Evolutionary conservation across 345 rosid genomes (phyloP), one percentile per base, ranked within the genome.

Genomic region (Eucalyptus pauciflora): DNA sequence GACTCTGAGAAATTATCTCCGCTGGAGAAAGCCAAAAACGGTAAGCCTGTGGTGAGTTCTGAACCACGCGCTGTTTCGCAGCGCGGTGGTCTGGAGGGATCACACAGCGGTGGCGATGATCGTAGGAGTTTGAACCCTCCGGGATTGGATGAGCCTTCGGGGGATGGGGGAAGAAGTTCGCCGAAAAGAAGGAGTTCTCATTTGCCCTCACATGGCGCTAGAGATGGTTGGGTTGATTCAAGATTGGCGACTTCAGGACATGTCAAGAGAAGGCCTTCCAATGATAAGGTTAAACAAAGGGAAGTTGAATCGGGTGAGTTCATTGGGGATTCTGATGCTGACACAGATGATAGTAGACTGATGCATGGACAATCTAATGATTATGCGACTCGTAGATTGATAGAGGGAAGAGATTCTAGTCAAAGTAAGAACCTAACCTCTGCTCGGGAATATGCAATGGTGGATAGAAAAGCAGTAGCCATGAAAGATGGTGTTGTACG

Each of bases 61-160:
- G 93, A 93, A 8, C 88, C 86, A 2, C 87, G 89, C 86, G 50
- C 71, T 5, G 46, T 45, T 56, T 89, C 94, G 33, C 88, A 88
- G 24, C 90, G 67, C 33, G 89, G 87, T 83, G 91, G 50, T 12
- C 33, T 13, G 7, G 92, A 89, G 87, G 85, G 90, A 76, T 88
- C 92, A 79, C 91, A 89, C 10, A 18, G 58, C 58, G 89, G 89
- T 14, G 45, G 62, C 16, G 41, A 50, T 37, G 45, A 29, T 83
- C 88, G 86, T 20, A 90, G 95, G 92, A 94, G 94, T 50, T 88
- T 88, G 90, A 94, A 94, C 89, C 94, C 94, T 24, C 86, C 9
- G 33, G 67, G 58, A 87, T 76, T 41, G 48, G 48, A 76, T 76
- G 83, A 76, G 29, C 83, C 83, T 41, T 76, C 83, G 11, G 83